phyloP scores from a whole-genome alignment of 2,329 filamentous ascomycete genomes.

The Verticillium alfalfae region DNA sequence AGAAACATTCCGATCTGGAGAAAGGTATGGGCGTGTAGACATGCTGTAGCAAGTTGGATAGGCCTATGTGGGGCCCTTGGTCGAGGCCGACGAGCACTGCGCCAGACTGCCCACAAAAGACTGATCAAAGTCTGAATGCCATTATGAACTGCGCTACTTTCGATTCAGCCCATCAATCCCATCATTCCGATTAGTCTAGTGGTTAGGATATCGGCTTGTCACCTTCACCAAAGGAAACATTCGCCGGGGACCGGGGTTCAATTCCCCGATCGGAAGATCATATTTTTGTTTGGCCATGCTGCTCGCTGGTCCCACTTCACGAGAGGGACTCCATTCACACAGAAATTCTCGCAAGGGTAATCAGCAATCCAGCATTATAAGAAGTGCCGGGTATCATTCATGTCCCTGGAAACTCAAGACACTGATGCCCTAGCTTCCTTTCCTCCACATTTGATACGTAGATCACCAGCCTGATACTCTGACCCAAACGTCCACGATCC shows the following conservation, averaged over 20 bases:
- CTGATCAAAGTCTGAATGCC: no score
- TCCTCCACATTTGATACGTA: neutral
- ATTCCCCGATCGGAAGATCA: neutral
- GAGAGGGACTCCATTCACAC: no score
- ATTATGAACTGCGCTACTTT: neutral
- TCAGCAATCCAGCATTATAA: no score
- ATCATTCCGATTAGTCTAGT: neutral
- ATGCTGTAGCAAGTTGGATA: no score
- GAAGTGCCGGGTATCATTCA: no score
- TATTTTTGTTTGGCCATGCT: neutral
- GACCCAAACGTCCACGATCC: slow-evolving; percentile 54
- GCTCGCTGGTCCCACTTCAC: neutral
- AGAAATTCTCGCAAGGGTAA: no score
- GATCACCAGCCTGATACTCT: slow-evolving; percentile 47
- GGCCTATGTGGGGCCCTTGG: neutral
- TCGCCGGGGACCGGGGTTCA: neutral
- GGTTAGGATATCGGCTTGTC: neutral
- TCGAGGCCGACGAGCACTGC: no score
- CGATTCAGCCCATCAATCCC: neutral
- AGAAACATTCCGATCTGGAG: no score
- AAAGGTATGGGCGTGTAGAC: no score
- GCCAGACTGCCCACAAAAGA: neutral
- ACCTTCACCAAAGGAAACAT: neutral
- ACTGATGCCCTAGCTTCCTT: no score
- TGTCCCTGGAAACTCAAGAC: no score